phyloP scores from a whole-genome alignment of 225 moss, liverwort and hornwort species.

The Rhytidiadelphus loreus region DNA sequence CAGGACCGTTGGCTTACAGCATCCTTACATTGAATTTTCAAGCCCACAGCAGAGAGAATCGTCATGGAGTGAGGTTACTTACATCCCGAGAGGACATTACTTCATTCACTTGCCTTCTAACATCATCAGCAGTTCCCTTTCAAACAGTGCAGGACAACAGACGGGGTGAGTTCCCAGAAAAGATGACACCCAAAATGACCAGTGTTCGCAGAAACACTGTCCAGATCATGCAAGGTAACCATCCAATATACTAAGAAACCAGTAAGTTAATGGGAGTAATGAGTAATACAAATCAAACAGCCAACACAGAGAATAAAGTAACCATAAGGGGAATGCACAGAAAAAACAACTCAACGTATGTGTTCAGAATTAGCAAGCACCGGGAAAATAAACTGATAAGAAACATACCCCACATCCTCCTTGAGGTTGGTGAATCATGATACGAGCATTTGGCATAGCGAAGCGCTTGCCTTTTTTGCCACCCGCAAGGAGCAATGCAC shows the following conservation, averaged over 20 bases:
- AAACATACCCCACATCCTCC: conserved; percentile 77
- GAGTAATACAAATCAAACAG: neutral
- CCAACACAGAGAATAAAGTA: neutral
- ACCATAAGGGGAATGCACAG: neutral
- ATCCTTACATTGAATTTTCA: neutral
- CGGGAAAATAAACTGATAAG: neutral
- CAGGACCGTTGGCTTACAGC: neutral
- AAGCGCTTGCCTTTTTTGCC: conserved; percentile 91
- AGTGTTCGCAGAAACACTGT: neutral
- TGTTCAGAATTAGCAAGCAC: neutral
- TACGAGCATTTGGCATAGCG: conserved; percentile 94
- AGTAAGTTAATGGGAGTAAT: neutral
- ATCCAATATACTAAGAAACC: neutral
- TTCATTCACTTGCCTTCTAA: conserved; percentile 83
- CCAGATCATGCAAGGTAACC: neutral
- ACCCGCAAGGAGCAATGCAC: conserved; percentile 79
- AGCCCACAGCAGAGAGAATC: neutral
- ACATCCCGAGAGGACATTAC: conserved; percentile 89
- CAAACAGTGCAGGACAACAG: neutral
- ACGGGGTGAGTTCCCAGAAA: neutral
- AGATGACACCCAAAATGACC: neutral
- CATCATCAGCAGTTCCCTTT: conserved; percentile 84
- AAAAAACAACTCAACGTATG: neutral
- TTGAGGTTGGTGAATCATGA: conserved; percentile 97
- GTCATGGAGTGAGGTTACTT: neutral